A percentile compares a stretch with the other conserved stretches of the same genome.
These are phyloP conservation scores for Corchorus olitorius DNA, from an alignment of 345 rosid genomes.

Conservation along the genomic window DNA sequence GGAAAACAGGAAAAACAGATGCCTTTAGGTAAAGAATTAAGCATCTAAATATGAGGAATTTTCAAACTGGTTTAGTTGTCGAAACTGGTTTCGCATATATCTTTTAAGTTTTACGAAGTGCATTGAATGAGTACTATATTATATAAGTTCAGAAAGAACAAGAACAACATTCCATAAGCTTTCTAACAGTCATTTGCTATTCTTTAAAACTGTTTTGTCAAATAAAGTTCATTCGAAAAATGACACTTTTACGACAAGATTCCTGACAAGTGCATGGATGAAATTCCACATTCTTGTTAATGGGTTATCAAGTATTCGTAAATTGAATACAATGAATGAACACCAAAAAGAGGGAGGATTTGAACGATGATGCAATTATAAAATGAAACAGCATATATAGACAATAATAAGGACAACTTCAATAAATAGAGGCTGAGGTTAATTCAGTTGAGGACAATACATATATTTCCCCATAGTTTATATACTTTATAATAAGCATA, in stretches of 20 bases:
- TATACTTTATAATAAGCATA: no score
- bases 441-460: no score
- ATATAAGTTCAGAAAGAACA: background rate
- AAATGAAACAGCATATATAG: background rate
- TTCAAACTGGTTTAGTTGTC: background rate
- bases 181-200: background rate
- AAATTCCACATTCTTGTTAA: background rate
- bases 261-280: slow-evolving; percentile 8
- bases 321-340: background rate
- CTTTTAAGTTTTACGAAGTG: background rate
- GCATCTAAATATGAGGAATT: background rate
- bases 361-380: background rate
- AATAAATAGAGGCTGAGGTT: no score
- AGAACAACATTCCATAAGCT: background rate
- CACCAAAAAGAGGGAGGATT: background rate
- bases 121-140: background rate
- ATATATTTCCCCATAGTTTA: no score
- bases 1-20: background rate
- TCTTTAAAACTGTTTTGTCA: background rate
- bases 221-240: background rate
- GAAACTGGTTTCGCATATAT: background rate
- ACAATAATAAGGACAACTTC: no score
- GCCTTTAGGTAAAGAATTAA: background rate
- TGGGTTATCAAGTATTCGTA: background rate
- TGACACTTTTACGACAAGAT: background rate